A percentile compares a stretch with the other conserved stretches of the same genome.
Evolutionary conservation across 1,284 basidiomycete species (phyloP).

Genomic region (Boletellus dicymbophilus): DNA sequence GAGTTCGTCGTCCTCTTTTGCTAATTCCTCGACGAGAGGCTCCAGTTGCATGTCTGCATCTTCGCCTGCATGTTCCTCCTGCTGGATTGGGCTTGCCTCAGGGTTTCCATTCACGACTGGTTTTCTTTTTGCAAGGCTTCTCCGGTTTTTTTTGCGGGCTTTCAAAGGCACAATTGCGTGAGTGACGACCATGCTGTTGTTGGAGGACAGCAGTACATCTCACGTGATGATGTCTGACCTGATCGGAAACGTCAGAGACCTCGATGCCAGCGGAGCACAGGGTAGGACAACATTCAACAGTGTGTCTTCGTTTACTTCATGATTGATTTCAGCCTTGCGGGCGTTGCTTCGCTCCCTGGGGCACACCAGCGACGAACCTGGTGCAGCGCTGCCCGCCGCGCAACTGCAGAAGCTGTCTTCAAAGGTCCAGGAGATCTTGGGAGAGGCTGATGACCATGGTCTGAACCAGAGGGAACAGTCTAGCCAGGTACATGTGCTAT

Average conservation of each 20-base stretch:
- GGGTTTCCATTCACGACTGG: conserved; percentile 21
- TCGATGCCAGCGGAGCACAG: conserved; percentile 21
- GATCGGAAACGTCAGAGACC: conserved; percentile 16
- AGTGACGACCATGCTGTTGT: conserved; percentile 56
- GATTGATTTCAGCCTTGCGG: conserved; percentile 44
- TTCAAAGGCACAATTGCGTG: conserved; percentile 37
- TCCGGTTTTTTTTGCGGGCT: conserved; percentile 52
- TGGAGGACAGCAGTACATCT: background rate
- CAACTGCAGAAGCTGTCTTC: conserved; percentile 56
- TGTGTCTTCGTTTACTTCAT: conserved; percentile 5
- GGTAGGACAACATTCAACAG: conserved; percentile 18
- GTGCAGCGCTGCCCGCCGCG: conserved; percentile 44
- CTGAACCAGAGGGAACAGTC: conserved; percentile 47
- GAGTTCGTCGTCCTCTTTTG: conserved; percentile 55
- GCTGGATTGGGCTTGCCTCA: conserved; percentile 2
- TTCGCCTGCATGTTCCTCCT: conserved; percentile 14
- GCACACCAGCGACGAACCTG: conserved; percentile 35
- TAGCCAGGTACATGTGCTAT: conserved; percentile 55
- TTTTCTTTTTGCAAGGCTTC: conserved; percentile 53
- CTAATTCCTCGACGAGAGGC: conserved; percentile 10
- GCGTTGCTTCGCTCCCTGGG: conserved; percentile 52
- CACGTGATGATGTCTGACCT: background rate
- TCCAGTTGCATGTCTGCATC: conserved; percentile 41
- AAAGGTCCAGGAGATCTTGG: conserved; percentile 63
- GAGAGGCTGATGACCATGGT: conserved; percentile 41